Evolutionary conservation across 139 green algal species (phyloP).

Genomic region (Pleodorina starrii): DNA sequence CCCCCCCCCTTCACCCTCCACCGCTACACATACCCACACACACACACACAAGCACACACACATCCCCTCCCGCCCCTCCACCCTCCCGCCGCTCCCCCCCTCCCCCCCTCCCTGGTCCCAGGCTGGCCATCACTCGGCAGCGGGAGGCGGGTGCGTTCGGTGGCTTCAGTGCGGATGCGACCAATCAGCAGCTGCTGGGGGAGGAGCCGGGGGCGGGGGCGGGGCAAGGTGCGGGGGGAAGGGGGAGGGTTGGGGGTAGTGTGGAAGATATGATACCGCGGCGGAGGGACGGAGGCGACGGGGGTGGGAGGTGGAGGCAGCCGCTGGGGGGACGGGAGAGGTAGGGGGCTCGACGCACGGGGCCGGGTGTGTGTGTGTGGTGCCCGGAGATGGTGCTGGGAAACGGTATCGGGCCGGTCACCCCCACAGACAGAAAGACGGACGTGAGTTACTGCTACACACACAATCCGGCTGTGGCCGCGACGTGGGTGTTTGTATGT

Average conservation of each 20-base stretch:
- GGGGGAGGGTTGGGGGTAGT: not conserved
- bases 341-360: not conserved
- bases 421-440: no score
- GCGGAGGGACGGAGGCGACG: no score
- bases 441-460: no score
- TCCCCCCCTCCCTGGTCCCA: not conserved
- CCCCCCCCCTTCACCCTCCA: not conserved
- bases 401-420: no score
- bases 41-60: no score
- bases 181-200: conserved; percentile 73
- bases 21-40: no score
- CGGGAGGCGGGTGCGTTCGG: conserved; percentile 52
- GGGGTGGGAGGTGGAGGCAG: not conserved
- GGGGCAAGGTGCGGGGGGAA: not conserved
- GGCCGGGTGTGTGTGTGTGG: not conserved
- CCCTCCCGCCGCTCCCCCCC: not conserved
- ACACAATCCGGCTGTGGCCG: no score
- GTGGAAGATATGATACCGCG: no score
- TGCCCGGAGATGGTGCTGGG: not conserved
- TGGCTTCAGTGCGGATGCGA: conserved; percentile 36
- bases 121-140: conserved; percentile 1
- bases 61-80: no score
- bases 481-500: no score
- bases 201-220: conserved; percentile 37
- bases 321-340: not conserved